Evolutionary conservation across 495 filamentous ascomycete genomes (phyloP), one percentile per base, ranked within the genome.

Genomic region (Aspergillus heteromorphus): DNA sequence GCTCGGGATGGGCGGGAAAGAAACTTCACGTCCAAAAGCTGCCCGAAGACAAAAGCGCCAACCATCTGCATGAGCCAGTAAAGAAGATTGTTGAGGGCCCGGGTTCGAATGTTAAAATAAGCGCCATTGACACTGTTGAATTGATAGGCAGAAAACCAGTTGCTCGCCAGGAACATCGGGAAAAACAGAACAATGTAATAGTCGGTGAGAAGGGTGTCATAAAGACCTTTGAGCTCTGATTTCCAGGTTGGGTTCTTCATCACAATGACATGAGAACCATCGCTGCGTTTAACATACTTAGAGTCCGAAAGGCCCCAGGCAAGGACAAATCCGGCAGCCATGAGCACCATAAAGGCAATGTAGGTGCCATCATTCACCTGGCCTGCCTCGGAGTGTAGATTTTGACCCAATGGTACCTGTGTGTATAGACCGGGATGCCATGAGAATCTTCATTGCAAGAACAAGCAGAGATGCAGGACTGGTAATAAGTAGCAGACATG

Each of bases 21-120:
- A 1, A 56, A 70, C 54, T 79, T 67, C 58, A 78, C 67, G 64
- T 97, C 92, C 25, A 96, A 78, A 10, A 84, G 79, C 57, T 82
- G 85, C 14, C 92, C 92, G 61, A 92, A 87, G 18, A 87, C 60
- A 48, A 87, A 73, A 17, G 92, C 91, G 38, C 88, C 92, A 42
- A 93, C 67, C 69, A 97, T 96, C 69, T 97, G 92, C 62, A 85
- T 80, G 13, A 84, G 70, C 84, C 89, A 97, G 77, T 96, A 97
- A 16, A 93, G 81, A 25, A 88, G 71, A 65, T 81, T 86, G 74
- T 95, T 97, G 60, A 96, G 78, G 8, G 92, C 81, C 6, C 88
- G 81, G 16, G 91, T 88, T 36, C 92, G 87, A 47, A 86, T 85
- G 68, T 87, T 86, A 76, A 95, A 97, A 57, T 87, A 82, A 41